A percentile compares a stretch with the other conserved stretches of the same genome.
phyloP scores from a whole-genome alignment of 164 flowering plant genomes.

The Warburgia ugandensis region DNA sequence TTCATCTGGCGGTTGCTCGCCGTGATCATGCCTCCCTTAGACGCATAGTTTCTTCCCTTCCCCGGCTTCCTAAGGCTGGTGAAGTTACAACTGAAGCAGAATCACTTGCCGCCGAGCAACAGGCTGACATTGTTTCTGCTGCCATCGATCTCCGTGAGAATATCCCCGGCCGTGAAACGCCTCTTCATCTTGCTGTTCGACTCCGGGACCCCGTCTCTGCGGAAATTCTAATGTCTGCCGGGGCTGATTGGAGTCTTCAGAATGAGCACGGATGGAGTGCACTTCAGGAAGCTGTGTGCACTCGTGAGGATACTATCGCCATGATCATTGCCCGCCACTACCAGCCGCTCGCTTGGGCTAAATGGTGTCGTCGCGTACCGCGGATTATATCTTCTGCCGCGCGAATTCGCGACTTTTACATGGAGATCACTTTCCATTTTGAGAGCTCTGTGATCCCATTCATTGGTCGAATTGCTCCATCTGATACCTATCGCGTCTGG shows the following conservation, averaged over 20 bases:
- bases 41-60: conserved; percentile 52
- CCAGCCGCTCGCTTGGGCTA: conserved; percentile 99
- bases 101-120: conserved; percentile 67
- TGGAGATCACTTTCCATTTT: conserved; percentile 97
- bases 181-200: conserved; percentile 87
- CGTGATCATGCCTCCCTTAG: conserved; percentile 60
- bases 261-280: conserved; percentile 98
- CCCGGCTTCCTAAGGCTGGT: conserved; percentile 72
- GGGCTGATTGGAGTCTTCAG: conserved; percentile 99
- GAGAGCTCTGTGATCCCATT: conserved; percentile 98
- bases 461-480: conserved; percentile 94
- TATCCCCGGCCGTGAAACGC: conserved; percentile 97
- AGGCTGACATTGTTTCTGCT: conserved; percentile 71
- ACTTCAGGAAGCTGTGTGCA: conserved; percentile 94
- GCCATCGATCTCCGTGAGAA: conserved; percentile 87
- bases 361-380: conserved; percentile 97
- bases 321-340: conserved; percentile 91
- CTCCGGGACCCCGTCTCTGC: conserved; percentile 71
- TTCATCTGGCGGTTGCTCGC: conserved; percentile 66
- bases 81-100: conserved; percentile 73
- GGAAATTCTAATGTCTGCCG: conserved; percentile 87
- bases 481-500: conserved; percentile 96
- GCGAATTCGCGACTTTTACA: conserved; percentile 89
- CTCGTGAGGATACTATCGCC: conserved; percentile 86
- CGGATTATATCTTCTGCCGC: conserved; percentile 73